phyloP scores from a whole-genome alignment of 2,329 filamentous ascomycete genomes.

The Hymenoscyphus infarciens region DNA sequence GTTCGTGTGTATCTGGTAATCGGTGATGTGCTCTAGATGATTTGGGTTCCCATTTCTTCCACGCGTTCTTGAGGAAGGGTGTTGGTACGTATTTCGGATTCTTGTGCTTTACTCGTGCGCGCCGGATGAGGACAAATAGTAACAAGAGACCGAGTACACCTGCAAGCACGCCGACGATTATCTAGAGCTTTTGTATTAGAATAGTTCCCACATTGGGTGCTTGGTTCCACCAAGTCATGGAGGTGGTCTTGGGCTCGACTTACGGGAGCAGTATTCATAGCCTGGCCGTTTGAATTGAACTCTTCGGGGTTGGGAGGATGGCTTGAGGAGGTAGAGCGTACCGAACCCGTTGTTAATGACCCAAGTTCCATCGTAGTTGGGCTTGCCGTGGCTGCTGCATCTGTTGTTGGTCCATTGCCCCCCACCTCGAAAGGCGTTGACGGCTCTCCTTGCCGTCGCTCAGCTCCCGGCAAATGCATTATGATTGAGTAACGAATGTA shows the following conservation, averaged over 20 bases:
- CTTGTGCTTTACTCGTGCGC: slow-evolving; percentile 41
- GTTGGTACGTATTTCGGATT: slow-evolving; percentile 51
- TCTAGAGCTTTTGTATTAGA: slow-evolving; percentile 10
- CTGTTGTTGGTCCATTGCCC: background rate
- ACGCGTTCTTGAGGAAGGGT: slow-evolving; percentile 46
- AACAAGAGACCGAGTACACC: slow-evolving; percentile 24
- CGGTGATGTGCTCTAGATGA: slow-evolving; percentile 22
- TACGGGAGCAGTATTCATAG: background rate
- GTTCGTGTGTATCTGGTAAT: slow-evolving; percentile 34
- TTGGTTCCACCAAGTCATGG: background rate
- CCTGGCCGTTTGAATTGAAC: background rate
- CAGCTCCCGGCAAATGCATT: slow-evolving; percentile 17
- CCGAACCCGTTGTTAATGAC: background rate
- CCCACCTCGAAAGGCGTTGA: background rate
- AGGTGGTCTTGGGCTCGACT: background rate
- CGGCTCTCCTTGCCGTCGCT: slow-evolving; percentile 4
- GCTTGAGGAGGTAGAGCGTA: background rate
- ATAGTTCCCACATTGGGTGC: background rate
- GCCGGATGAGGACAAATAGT: slow-evolving; percentile 33
- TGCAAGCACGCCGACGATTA: slow-evolving; percentile 17
- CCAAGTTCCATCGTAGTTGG: slow-evolving; percentile 5
- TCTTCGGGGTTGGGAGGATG: background rate
- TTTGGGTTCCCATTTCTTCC: slow-evolving; percentile 46
- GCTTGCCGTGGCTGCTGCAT: slow-evolving; percentile 1
- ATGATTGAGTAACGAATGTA: slow-evolving; percentile 12